A percentile compares a stretch with the other conserved stretches of the same genome.
Conservation (phyloP, 164 flowering plant species). For the Malania oleifera region DNA sequence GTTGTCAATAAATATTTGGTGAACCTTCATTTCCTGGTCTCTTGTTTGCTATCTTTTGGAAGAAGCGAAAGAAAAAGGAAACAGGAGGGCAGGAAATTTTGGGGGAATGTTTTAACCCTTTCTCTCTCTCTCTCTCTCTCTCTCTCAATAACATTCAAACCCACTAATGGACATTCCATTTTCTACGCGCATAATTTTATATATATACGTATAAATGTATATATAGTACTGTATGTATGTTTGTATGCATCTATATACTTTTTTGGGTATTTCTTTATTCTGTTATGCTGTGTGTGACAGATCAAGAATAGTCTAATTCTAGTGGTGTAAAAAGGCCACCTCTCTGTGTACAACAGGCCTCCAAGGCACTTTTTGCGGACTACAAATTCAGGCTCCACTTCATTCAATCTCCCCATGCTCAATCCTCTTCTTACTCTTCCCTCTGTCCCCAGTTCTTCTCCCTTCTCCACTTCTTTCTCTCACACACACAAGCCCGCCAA, state of each 20-base stretch:
- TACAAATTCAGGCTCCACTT: conserved; percentile 45
- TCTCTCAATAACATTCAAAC: conserved; percentile 9
- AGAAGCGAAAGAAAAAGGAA: background rate
- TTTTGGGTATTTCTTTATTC: conserved; percentile 3
- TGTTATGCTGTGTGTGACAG: conserved; percentile 23
- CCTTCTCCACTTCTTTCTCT: conserved; percentile 2
- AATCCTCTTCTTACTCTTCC: background rate
- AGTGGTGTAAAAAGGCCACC: conserved; percentile 41
- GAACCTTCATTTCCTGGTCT: conserved; percentile 20
- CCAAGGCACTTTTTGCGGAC: conserved; percentile 31
- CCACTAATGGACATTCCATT: conserved; percentile 2
- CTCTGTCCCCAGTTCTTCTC: background rate
- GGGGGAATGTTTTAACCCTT: conserved; percentile 13
- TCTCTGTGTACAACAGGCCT: conserved; percentile 13
- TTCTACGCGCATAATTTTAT: conserved; percentile 1
- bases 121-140: conserved; percentile 14
- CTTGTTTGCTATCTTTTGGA: conserved; percentile 36
- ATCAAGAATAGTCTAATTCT: conserved; percentile 25
- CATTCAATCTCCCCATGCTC: conserved; percentile 25
- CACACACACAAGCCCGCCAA: conserved; percentile 2
- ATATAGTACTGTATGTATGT: too few relatives aligned
- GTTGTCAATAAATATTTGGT: conserved; percentile 30
- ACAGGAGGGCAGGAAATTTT: conserved; percentile 14
- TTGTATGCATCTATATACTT: too few relatives aligned
- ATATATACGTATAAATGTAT: too few relatives aligned